A percentile compares a stretch with the other conserved stretches of the same genome.
phyloP scores from a whole-genome alignment of 192 early-diverging fungal genomes.

The Podila verticillata region DNA sequence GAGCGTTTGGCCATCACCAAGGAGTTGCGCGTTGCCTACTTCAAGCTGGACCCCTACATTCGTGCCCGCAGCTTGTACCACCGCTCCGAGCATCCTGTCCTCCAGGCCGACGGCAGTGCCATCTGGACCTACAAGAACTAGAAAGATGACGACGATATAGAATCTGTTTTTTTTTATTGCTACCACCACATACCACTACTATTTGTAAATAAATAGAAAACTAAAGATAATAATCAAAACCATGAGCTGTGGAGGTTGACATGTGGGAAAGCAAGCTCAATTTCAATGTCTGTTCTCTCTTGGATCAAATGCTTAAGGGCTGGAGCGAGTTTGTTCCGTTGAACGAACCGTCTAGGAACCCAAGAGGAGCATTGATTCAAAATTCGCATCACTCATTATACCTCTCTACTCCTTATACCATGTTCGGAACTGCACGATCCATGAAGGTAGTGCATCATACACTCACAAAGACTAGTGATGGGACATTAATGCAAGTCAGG shows the following conservation, averaged over 20 bases:
- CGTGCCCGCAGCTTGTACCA: constrained; percentile 53
- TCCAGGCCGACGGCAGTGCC: constrained; percentile 35
- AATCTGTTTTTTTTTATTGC: no score
- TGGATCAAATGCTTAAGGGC: no score
- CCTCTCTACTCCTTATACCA: constrained; percentile 2
- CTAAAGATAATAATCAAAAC: no score
- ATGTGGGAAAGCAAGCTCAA: no score
- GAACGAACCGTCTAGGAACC: no score
- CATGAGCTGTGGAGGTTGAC: no score
- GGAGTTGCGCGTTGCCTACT: constrained; percentile 56
- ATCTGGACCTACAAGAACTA: constrained; percentile 42
- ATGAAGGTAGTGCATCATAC: constrained; percentile 17
- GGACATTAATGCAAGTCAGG: no score
- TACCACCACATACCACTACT: no score
- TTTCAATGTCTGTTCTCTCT: no score
- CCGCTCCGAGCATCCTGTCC: constrained; percentile 39
- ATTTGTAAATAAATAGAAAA: no score
- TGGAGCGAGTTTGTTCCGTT: no score
- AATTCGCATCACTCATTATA: background rate
- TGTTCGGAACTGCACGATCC: constrained; percentile 13
- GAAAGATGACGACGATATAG: no score
- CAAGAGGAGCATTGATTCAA: background rate
- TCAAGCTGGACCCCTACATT: constrained; percentile 60
- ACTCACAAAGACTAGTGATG: background rate
- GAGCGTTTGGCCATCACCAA: constrained; percentile 50